Evolutionary conservation across 2,329 filamentous ascomycete genomes (phyloP), one percentile per base, ranked within the genome.

Genomic region (Claviceps monticola): DNA sequence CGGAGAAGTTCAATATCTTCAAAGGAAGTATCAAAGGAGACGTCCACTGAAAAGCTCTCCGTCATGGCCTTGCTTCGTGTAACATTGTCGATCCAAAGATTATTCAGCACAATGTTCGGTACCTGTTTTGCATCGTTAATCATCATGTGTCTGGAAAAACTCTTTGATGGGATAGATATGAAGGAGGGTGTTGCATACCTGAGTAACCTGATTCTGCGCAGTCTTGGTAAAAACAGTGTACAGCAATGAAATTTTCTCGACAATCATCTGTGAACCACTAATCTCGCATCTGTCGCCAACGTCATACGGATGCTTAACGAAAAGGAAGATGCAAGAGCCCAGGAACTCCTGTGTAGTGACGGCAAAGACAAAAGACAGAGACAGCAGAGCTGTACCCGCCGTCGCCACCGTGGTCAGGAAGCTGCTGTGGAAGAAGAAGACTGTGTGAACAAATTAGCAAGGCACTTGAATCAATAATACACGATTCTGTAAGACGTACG

Each of bases 291-390:
- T 84, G 66, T 98, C 93, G 55, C 91, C 90, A 21, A 97, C 89
- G 64, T 98, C 93, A 66, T 86, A 97, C 0, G 93, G 91, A 66
- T 98, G 93, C 74, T 98, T 98, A 73, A 97, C 88, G 62, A 98
- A 98, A 1, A 98, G 73, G 73, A 98, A 98, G 62, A 98, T 95
- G 72, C 91, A 97, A 39, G 90, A 96, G 62, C 91, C 91, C n/a
- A 98, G 79, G 56, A 98, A 86, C 68, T 98, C 93, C 68, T 96
- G 90, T 3, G 85, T 84, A 1, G 90, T 96, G 52, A 85, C 84
- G 23, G 90, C 84, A 66, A 98, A 97, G 59, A 96, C 85, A 71
- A 98, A 98, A 4, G 91, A 96, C n/a, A 97, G 74, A 5, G 91
- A 97, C 9, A 98, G 80, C 43, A 98, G 76, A 0, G 93, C 85